Evolutionary conservation across 768 basidiomycete species (phyloP), one percentile per base, ranked within the genome.

Genomic region (Piloderma croceum): DNA sequence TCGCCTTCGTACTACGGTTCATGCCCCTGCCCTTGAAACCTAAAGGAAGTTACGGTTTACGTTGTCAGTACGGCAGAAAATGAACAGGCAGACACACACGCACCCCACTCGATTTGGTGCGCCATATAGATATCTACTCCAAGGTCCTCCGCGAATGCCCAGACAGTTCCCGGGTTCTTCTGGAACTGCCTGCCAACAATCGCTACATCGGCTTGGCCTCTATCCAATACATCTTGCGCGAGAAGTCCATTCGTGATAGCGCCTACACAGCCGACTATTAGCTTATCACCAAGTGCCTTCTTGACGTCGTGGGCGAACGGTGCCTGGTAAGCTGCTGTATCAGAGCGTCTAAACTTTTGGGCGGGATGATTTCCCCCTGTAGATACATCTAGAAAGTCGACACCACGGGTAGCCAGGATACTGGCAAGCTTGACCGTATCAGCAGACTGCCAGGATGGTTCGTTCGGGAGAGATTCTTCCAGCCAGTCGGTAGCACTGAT

Each of bases 401-500:
- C 73, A 5, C 85, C 85, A 32, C 77, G 70, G 11, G 74, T 69
- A 13, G 67, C 67, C 13, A 90, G 69, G 46, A 79, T 70, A 13
- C 67, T 62, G 2, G 79, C 74, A 18, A 89, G 63, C 23, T 70
- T 63, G 18, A 74, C 74, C 2, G 81, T 84, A 53, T 90, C 87
- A 54, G 83, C 76, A 1, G 73, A 46, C 12, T 73, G 71, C 86
- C 88, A 87, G 5, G 75, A 76, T 9, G 72, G 70, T 45, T 82
- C 76, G 42, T 81, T 61, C 0, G 78, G 75, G 2, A 73, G 59
- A 4, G 67, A 63, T 41, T 74, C 68, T 47, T 80, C 78, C 6
- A 84, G 62, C 80, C 85, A 85, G 43, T 90, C 89, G 0, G 77
- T 81, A 1, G 77, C 89, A 31, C 80, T 82, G 18, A 90, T 60